Percentiles rank a stretch among this genome's conserved stretches.
Evolutionary conservation across 441 rosid genomes (phyloP).

Genomic region (Brassica balearica): DNA sequence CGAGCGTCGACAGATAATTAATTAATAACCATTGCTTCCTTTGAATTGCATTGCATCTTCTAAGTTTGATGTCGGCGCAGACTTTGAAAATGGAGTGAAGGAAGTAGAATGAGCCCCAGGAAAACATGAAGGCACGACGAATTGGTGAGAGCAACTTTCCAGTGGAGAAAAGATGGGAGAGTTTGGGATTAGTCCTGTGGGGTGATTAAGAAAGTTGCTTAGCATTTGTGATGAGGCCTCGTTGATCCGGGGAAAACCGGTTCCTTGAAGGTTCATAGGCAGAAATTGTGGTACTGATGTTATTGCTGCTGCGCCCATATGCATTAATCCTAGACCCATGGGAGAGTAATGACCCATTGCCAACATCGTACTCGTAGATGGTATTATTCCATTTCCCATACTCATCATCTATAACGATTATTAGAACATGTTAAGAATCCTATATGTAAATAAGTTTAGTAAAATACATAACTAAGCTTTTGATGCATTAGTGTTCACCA

Average conservation of each 20-base stretch:
- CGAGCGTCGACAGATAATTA: neutral
- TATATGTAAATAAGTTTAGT: neutral
- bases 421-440: neutral
- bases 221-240: constrained; percentile 19
- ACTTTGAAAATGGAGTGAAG: constrained; percentile 20
- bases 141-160: constrained; percentile 25
- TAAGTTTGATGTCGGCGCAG: constrained; percentile 17
- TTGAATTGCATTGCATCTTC: constrained; percentile 24
- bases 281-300: constrained; percentile 35
- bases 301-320: constrained; percentile 32
- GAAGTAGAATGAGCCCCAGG: constrained; percentile 38
- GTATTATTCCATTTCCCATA: constrained; percentile 49
- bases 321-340: constrained; percentile 27
- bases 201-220: constrained; percentile 37
- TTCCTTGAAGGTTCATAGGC: constrained; percentile 32
- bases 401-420: constrained; percentile 57
- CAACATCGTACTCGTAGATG: constrained; percentile 46
- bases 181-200: constrained; percentile 3
- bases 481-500: neutral
- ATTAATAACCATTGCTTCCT: constrained; percentile 32
- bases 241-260: constrained; percentile 1
- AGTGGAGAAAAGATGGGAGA: constrained; percentile 33
- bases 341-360: too few species aligned
- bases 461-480: neutral
- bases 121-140: constrained; percentile 28